Evolutionary conservation across 108 stramenopile genomes (phyloP).

Genomic region (Conticribra weissflogii): DNA sequence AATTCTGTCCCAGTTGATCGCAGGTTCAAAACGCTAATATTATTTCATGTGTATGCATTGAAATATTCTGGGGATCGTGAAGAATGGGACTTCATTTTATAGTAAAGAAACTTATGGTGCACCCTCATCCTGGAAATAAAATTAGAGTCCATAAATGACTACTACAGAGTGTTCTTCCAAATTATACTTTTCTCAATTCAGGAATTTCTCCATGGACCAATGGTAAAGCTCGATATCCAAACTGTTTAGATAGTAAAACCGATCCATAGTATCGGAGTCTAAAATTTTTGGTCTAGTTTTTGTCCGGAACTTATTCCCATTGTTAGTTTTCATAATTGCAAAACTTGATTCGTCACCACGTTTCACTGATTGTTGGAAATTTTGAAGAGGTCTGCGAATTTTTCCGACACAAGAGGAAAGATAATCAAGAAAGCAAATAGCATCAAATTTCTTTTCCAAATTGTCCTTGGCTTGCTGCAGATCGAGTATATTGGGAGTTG

Average conservation of each 20-base stretch:
- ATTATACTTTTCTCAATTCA: no score
- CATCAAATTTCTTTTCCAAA: neutral
- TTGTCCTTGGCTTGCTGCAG: neutral
- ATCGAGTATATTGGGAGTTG: neutral
- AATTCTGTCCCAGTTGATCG: constrained; percentile 86
- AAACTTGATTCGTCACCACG: neutral
- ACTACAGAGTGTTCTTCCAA: no score
- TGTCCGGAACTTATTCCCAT: neutral
- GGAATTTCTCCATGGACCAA: neutral
- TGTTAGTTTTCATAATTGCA: neutral
- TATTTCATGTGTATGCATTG: no score
- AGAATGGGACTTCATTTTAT: neutral
- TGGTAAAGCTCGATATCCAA: neutral
- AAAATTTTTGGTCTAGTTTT: neutral
- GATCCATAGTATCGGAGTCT: neutral
- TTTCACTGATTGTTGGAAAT: neutral
- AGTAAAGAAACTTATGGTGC: neutral
- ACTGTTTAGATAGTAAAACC: neutral
- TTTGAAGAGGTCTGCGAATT: neutral
- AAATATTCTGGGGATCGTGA: neutral
- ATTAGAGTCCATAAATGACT: neutral
- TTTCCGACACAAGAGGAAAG: neutral
- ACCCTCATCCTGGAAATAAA: neutral
- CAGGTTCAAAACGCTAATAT: constrained; percentile 50
- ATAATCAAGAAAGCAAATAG: neutral